These are phyloP conservation scores for Candida tetrigidarum DNA, from an alignment of 1,139 yeast genomes.

Conservation along the genomic window DNA sequence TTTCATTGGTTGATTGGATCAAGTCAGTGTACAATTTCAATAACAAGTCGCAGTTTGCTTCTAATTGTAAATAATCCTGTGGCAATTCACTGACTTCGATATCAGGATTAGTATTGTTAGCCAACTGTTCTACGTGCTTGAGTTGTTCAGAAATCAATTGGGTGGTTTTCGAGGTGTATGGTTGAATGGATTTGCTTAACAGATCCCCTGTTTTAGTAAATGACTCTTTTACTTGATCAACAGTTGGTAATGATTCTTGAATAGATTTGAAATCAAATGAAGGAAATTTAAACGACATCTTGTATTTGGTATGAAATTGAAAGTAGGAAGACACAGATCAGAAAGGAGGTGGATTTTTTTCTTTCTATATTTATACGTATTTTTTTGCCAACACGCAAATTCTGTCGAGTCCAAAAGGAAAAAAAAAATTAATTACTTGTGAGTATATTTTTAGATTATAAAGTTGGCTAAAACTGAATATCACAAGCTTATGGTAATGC, in stretches of 20 bases:
- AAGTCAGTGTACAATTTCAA: conserved; percentile 63
- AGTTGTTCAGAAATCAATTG: conserved; percentile 43
- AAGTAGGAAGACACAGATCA: background rate
- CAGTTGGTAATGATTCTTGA: conserved; percentile 50
- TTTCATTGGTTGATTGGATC: conserved; percentile 58
- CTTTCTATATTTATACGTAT: background rate
- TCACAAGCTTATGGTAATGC: too few species aligned
- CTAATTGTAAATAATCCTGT: conserved; percentile 68
- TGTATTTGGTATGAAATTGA: background rate
- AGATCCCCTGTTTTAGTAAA: conserved; percentile 45
- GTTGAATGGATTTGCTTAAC: conserved; percentile 46
- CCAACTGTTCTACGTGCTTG: conserved; percentile 49
- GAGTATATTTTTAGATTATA: too few species aligned
- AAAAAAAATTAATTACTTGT: too few species aligned
- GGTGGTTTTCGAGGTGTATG: conserved; percentile 46
- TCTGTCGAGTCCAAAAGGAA: too few species aligned
- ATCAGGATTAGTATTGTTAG: conserved; percentile 26
- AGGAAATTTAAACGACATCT: conserved; percentile 58
- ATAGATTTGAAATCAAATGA: conserved; percentile 47
- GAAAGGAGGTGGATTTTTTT: background rate
- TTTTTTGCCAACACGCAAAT: too few species aligned
- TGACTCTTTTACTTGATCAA: conserved; percentile 42
- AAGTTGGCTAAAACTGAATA: too few species aligned
- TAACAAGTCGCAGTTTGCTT: conserved; percentile 65
- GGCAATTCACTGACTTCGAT: conserved; percentile 68